Conservation (phyloP, 2,329 filamentous ascomycete genomes). For the Ilyonectria mors-panacis region DNA sequence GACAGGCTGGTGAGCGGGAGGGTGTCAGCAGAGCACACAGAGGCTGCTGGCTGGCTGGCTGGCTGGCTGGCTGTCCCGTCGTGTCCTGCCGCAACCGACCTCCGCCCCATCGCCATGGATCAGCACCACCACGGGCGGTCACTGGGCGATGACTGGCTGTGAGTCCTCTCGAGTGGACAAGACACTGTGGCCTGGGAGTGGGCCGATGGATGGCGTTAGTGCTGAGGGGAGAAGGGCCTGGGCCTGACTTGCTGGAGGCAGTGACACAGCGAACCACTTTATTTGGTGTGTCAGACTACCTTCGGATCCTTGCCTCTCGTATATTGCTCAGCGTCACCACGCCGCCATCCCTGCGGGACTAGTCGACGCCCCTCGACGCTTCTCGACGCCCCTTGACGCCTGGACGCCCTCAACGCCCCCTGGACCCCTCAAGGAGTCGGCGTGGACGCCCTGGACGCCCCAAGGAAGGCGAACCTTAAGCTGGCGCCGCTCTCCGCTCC, state of each 20-base stretch:
- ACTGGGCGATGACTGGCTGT: not conserved
- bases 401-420: not conserved
- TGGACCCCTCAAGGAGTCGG: constrained; percentile 7
- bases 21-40: constrained; percentile 49
- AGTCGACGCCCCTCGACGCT: constrained; percentile 44
- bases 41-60: constrained; percentile 15
- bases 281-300: constrained; percentile 64
- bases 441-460: constrained; percentile 22
- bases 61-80: too few species aligned
- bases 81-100: constrained; percentile 19
- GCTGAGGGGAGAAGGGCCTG: constrained; percentile 40
- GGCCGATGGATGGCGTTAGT: constrained; percentile 52
- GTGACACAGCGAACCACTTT: constrained; percentile 55
- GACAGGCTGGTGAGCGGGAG: constrained; percentile 15
- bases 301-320: constrained; percentile 61
- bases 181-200: constrained; percentile 43
- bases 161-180: constrained; percentile 40
- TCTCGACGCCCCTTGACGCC: constrained; percentile 15
- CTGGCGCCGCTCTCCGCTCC: constrained; percentile 25
- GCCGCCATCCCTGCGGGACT: constrained; percentile 50
- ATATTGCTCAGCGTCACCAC: constrained; percentile 66
- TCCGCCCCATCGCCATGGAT: constrained; percentile 35
- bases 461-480: constrained; percentile 53
- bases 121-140: constrained; percentile 13
- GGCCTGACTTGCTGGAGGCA: constrained; percentile 35